Base-by-base conservation (phyloP, 306 rosid species). In the Cucumis cinereus region DNA sequence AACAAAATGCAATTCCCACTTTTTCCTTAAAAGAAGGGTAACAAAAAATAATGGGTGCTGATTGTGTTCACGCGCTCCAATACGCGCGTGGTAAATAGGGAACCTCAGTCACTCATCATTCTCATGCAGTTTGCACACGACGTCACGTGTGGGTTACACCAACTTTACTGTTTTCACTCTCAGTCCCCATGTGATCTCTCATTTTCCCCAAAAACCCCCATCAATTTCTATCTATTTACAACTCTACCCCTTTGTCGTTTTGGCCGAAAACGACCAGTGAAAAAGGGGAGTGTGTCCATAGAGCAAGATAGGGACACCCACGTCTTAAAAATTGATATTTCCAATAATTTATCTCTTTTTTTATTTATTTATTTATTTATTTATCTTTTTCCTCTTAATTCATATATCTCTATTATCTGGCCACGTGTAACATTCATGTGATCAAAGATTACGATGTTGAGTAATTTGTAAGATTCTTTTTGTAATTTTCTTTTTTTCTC, bases 341-440 rank as follows among this genome's bases (percentile, higher is more conserved):
- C 55, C 74, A 66, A 41, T 7, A 41, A 7, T 33, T 63, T n/a
- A 4, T 1, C 33, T 12, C 23, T 41, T 68, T 22, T n/a, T 11
- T 17, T 0, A 5, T 33, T 16, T 26, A 47, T 47, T 2, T 47
- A 10, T 47, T 2, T 10, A 47, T 11, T 12, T 12, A 47, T 47
- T 47, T 47, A 47, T 64, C 12, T n/a, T 20, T 41, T 36, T 10
- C 26, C 28, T 60, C 67, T 28, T 60, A 13, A 47, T 66, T 16
- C 72, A 40, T 66, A 40, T 66, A 10, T 40, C 17, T n/a, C 73
- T 69, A 69, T 69, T 26, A 43, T 69, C 74, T 69, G 74, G 56
- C 74, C 74, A 69, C 74, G 74, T 69, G 8, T 69, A 68, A 36
- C 9, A 11, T 38, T 66, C 73, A 66, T 66, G 73, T 66, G 74